phyloP scores from a whole-genome alignment of 257 asterid genomes.

The Coffea canephora region DNA sequence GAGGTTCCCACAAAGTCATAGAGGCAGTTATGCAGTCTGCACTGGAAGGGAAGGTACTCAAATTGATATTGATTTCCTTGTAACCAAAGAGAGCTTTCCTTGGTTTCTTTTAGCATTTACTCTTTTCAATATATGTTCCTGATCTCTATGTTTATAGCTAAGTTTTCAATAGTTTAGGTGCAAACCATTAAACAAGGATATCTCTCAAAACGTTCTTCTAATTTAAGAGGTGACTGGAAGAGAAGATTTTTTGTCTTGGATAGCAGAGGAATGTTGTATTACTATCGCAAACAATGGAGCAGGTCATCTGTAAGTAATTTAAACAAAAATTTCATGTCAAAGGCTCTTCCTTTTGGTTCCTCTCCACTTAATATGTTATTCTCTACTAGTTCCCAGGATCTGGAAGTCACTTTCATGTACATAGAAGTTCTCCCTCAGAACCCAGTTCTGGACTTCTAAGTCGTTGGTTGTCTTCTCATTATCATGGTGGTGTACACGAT shows the following conservation, averaged over 20 bases:
- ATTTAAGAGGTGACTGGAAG: slow-evolving; percentile 98
- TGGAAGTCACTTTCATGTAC: slow-evolving; percentile 73
- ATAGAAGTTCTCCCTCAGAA: slow-evolving; percentile 75
- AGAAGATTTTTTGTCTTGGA: slow-evolving; percentile 99
- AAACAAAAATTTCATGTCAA: slow-evolving; percentile 75
- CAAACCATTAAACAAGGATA: slow-evolving; percentile 99
- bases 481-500: slow-evolving; percentile 96
- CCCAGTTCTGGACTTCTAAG: slow-evolving; percentile 93
- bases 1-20: slow-evolving; percentile 99
- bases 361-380: not conserved
- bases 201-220: slow-evolving; percentile 94
- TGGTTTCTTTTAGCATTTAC: slow-evolving; percentile 11
- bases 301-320: slow-evolving; percentile 97
- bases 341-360: slow-evolving; percentile 45
- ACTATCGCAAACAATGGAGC: slow-evolving; percentile 93
- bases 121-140: slow-evolving; percentile 1
- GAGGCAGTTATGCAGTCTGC: slow-evolving; percentile 99
- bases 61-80: not conserved
- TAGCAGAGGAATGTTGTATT: slow-evolving; percentile 98
- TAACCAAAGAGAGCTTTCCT: not conserved
- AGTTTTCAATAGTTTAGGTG: slow-evolving; percentile 80
- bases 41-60: slow-evolving; percentile 88
- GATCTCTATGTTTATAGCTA: slow-evolving; percentile 33
- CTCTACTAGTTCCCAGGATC: slow-evolving; percentile 47
- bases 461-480: slow-evolving; percentile 97